These are phyloP conservation scores for Calonectria fujianensis DNA, from an alignment of 2,329 filamentous ascomycete genomes.

Conservation along the genomic window DNA sequence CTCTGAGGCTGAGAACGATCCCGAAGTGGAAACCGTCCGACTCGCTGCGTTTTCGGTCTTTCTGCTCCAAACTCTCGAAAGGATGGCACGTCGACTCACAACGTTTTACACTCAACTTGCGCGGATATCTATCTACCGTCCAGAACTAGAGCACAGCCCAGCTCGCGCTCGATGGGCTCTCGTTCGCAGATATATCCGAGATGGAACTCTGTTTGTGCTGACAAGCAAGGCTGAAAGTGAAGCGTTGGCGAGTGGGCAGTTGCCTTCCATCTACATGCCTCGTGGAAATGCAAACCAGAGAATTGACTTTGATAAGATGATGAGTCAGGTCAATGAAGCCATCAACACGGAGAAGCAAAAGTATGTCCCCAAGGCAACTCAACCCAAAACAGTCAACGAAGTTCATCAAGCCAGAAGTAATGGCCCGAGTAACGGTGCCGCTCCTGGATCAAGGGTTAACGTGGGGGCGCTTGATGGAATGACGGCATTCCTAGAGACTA, in stretches of 20 bases:
- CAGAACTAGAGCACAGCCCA: conserved; percentile 71
- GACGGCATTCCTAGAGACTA: conserved; percentile 47
- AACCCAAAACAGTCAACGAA: conserved; percentile 35
- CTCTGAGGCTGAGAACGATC: conserved; percentile 57
- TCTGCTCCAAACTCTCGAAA: conserved; percentile 71
- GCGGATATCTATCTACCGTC: conserved; percentile 69
- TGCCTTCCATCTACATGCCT: conserved; percentile 42
- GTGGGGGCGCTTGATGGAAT: conserved; percentile 39
- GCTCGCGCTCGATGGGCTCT: conserved; percentile 72
- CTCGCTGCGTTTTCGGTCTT: conserved; percentile 66
- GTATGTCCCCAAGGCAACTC: rapidly evolving
- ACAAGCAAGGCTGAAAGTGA: conserved; percentile 57
- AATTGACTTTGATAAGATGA: conserved; percentile 47
- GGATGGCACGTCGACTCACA: conserved; percentile 71
- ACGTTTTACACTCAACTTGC: conserved; percentile 72
- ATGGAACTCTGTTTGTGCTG: conserved; percentile 72
- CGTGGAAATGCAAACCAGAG: conserved; percentile 42
- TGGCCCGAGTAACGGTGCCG: not conserved
- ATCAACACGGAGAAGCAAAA: conserved; percentile 28
- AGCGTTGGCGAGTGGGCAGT: conserved; percentile 16
- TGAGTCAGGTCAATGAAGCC: conserved; percentile 45
- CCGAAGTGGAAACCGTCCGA: conserved; percentile 61
- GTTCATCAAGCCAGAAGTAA: conserved; percentile 43
- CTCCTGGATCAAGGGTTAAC: conserved; percentile 38
- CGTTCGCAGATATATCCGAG: conserved; percentile 67